phyloP scores from a whole-genome alignment of 208 protist species.

The Leishmania mexicana region DNA sequence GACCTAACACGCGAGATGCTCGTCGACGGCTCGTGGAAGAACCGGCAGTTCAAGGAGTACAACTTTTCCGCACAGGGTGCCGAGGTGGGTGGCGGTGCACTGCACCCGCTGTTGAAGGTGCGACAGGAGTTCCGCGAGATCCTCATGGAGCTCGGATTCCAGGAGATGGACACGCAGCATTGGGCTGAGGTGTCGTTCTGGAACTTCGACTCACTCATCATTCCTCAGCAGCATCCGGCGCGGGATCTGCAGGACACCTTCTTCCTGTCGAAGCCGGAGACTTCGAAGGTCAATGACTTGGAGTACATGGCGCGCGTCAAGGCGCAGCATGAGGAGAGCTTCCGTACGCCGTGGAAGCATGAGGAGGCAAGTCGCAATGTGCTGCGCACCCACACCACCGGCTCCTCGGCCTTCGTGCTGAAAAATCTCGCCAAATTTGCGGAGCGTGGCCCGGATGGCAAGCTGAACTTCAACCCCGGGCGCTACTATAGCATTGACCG shows the following conservation, averaged over 20 bases:
- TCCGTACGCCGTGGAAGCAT: constrained; percentile 95
- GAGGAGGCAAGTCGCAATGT: constrained; percentile 97
- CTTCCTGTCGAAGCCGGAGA: constrained; percentile 96
- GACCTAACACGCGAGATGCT: constrained; percentile 97
- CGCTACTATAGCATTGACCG: constrained; percentile 99
- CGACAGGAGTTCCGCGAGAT: constrained; percentile 98
- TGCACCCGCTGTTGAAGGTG: constrained; percentile 99
- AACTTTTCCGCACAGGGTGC: constrained; percentile 96
- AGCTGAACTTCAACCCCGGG: constrained; percentile 92
- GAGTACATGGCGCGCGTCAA: constrained; percentile 96
- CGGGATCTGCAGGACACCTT: constrained; percentile 99
- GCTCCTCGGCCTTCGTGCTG: constrained; percentile 97
- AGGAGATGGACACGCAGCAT: constrained; percentile 99
- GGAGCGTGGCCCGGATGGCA: constrained; percentile 45
- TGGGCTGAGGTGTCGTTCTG: constrained; percentile 99
- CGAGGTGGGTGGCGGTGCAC: constrained; percentile 87
- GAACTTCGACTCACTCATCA: constrained; percentile 99
- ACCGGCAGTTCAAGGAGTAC: constrained; percentile 95
- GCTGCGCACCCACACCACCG: constrained; percentile 99
- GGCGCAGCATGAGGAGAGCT: constrained; percentile 93
- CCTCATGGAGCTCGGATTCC: constrained; percentile 99
- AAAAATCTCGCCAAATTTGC: constrained; percentile 93
- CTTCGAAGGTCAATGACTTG: constrained; percentile 39
- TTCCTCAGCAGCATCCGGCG: constrained; percentile 99
- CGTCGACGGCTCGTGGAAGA: constrained; percentile 93